Percentiles rank a stretch among this genome's conserved stretches.
phyloP scores from a whole-genome alignment of 495 filamentous ascomycete species.

The Physcia stellaris region DNA sequence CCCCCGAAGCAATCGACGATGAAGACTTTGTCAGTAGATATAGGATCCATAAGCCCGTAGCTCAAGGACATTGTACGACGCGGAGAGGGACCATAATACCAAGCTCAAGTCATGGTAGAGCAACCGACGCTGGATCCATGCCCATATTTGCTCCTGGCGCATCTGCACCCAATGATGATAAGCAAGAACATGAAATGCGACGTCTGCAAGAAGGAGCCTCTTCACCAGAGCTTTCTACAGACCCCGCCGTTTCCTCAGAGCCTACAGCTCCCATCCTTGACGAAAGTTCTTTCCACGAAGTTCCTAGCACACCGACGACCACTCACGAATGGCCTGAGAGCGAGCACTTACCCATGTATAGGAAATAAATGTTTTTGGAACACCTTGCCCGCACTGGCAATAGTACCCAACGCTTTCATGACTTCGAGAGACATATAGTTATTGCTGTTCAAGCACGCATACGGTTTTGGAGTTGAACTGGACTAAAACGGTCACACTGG shows the following conservation, averaged over 20 bases:
- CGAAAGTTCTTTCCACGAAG: slow-evolving; percentile 37
- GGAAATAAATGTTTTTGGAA: no score
- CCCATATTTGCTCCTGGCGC: slow-evolving; percentile 8
- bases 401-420: no score
- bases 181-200: slow-evolving; percentile 69
- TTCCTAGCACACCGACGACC: neutral
- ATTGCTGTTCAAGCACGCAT: no score
- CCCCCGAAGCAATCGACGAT: slow-evolving; percentile 31
- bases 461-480: no score
- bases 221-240: slow-evolving; percentile 37
- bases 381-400: no score
- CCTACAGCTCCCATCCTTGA: slow-evolving; percentile 55
- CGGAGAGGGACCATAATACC: no score
- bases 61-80: no score
- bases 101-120: no score
- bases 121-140: no score
- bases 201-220: slow-evolving; percentile 60
- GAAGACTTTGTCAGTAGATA: slow-evolving; percentile 9
- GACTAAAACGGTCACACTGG: no score
- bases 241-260: slow-evolving; percentile 25
- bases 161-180: slow-evolving; percentile 45
- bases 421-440: no score
- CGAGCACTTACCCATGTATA: neutral
- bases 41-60: neutral
- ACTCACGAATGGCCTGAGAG: neutral